Evolutionary conservation across 163 green algal genomes (phyloP), one percentile per base, ranked within the genome.

Genomic region (Trebouxia gelatinosa): DNA sequence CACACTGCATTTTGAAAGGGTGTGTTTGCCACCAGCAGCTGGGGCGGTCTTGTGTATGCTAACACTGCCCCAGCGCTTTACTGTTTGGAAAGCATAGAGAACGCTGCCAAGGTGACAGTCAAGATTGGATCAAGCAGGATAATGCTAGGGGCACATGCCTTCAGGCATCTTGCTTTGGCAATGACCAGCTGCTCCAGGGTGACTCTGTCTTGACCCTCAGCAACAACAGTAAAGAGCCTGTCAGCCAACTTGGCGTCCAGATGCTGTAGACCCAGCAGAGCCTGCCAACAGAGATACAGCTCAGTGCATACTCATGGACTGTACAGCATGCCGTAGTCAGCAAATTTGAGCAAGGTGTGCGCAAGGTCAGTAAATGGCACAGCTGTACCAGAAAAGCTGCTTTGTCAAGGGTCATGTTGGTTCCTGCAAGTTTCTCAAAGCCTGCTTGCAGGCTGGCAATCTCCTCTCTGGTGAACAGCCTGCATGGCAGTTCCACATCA

Each of bases 131-230:
- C n/a, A n/a, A n/a, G n/a, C n/a, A n/a, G n/a, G n/a, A n/a, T n/a
- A n/a, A n/a, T n/a, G n/a, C 26, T 34, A n/a, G 54, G 23, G 59
- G 35, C 23, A 72, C n/a, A n/a, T n/a, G n/a, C 64, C 64, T 72
- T 72, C 2, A 72, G 35, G 23, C 64, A 72, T 6, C 50, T 51
- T 21, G 64, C 64, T 43, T 72, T 72, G 26, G 64, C 64, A 51
- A 72, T 72, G 37, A 72, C 35, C 5, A 72, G 64, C 64, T 72
- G 64, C n/a, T 72, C 64, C 50, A 72, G 50, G 6, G 19, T 54
- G 64, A 72, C 35, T 3, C 64, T 32, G 64, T 72, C 64, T 54
- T 72, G 64, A 37, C 64, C 64, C 50, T 72, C 35, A 50, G 64
- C 21, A 2, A 72, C 64, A 51, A 72, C 64, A 35, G 64, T 51